Base-by-base conservation (phyloP, 225 moss, liverwort and hornwort genomes). In the Neckera pumila region DNA sequence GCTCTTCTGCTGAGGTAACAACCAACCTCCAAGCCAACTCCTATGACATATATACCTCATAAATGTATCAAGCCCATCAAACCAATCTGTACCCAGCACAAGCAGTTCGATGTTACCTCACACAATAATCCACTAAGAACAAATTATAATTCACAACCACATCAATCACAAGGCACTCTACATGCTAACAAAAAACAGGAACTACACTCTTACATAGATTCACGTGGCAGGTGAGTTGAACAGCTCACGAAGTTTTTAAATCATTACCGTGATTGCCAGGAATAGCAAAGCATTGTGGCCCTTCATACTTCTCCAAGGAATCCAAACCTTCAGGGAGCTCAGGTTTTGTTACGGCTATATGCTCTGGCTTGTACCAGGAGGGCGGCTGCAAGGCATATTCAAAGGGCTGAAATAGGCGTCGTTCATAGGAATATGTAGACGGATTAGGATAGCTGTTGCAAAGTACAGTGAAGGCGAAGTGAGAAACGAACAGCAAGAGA, bases 11-110 rank as follows among this genome's bases (percentile, higher is more conserved):
- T 99, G 99, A 87, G 99, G 99, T 91, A 99, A 85, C 88, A 97
- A 90, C 97, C 99, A 99, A 80, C 99, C 99, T 85, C 99, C 99
- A 90, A 99, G 94, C 99, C 99, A 99, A 90, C 97, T 99, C 89
- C 97, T 94, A 90, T 99, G 99, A 87, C 99, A 99, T 89, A 99
- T 96, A 80, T 95, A 99, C 88, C 97, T 94, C 97, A 99, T 96
- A 86, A 99, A 99, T 42, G 99, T 99, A 87, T 97, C 97, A 60
- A 99, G 93, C 86, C 99, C 99, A 93, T 99, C 99, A 89, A 99
- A 99, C 99, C 99, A 99, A 89, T 99, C 99, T 97, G 94, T 91
- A 86, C 47, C 67, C 87, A 86, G 61, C 73, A 85, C 85, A 91
- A 87, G 60, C 62, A 70, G 42, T 86, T 85, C 27, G 47, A 86